phyloP scores from a whole-genome alignment of 2,329 filamentous ascomycete genomes.

The Calonectria pteridis region DNA sequence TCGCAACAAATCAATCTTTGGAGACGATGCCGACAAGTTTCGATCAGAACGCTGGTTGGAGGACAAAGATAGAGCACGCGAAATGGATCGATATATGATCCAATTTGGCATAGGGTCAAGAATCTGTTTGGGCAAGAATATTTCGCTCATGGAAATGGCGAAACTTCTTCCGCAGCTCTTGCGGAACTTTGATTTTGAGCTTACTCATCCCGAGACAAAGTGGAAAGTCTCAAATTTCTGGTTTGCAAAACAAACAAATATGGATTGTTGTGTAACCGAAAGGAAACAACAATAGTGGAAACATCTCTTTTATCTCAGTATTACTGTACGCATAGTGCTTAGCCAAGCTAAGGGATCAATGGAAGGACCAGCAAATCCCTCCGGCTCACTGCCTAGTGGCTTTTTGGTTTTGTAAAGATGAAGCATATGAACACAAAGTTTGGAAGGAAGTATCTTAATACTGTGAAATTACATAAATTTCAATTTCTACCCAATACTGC shows the following conservation, averaged over 20 bases:
- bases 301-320: too few species aligned
- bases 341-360: too few species aligned
- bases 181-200: slow-evolving; percentile 15
- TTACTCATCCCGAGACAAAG: neutral
- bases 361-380: too few species aligned
- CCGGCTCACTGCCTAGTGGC: too few species aligned
- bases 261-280: neutral
- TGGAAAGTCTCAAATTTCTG: neutral
- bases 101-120: slow-evolving; percentile 17
- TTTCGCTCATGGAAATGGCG: slow-evolving; percentile 23
- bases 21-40: slow-evolving; percentile 12
- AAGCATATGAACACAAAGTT: too few species aligned
- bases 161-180: slow-evolving; percentile 19
- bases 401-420: too few species aligned
- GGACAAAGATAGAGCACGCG: neutral
- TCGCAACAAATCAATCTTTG: slow-evolving; percentile 10
- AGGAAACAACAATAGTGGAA: too few species aligned
- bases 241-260: neutral
- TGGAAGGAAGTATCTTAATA: too few species aligned
- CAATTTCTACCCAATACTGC: too few species aligned
- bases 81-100: neutral
- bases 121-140: slow-evolving; percentile 14
- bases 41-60: slow-evolving; percentile 20
- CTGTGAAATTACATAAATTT: too few species aligned
- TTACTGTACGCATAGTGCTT: too few species aligned